Base-by-base conservation (phyloP, 441 rosid species). In the Arabidopsis hybrid region DNA sequence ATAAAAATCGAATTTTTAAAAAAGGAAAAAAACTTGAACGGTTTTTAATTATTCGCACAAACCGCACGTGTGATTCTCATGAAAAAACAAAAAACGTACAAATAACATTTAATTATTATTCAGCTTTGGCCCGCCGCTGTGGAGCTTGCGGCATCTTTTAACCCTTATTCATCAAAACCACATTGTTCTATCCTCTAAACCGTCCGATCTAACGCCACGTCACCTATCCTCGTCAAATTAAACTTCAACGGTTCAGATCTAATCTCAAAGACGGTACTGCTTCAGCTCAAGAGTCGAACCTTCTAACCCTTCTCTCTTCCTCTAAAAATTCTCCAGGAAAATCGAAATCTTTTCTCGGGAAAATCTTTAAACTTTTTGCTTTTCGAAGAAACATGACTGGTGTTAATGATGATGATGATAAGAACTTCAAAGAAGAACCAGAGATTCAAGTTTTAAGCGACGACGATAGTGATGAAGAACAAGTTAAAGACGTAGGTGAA, bases 221-320 rank as follows among this genome's bases (percentile, higher is more conserved):
- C 92, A 89, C 0, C 81, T 5, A 88, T 90, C 92, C 85, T 83
- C 86, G 81, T 87, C 67, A 32, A 60, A 26, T 45, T 62, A 1
- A 38, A 4, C 62, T 79, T 87, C 79, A 67, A 90, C 93, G 97
- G 95, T 47, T 69, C 5, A 69, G 96, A 90, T 92, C 78, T 38
- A 60, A 76, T 78, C 61, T 87, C 77, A 5, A 36, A 80, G 87
- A 83, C 67, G 81, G 81, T 84, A 83, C 95, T 80, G 92, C 84
- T 81, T 65, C 80, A 85, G 67, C 83, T 61, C 31, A 32, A 39
- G 81, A 77, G 84, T 83, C 74, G 83, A 71, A 65, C 79, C 83
- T 52, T 61, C 74, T 49, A 71, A 47, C 74, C 72, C 60, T 40
- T 60, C 45, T 49, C 38, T 21, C 74, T 14, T 12, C 60, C 14